A percentile compares a stretch with the other conserved stretches of the same genome.
phyloP scores from a whole-genome alignment of 106 monocot species.

The Allium sativum region DNA sequence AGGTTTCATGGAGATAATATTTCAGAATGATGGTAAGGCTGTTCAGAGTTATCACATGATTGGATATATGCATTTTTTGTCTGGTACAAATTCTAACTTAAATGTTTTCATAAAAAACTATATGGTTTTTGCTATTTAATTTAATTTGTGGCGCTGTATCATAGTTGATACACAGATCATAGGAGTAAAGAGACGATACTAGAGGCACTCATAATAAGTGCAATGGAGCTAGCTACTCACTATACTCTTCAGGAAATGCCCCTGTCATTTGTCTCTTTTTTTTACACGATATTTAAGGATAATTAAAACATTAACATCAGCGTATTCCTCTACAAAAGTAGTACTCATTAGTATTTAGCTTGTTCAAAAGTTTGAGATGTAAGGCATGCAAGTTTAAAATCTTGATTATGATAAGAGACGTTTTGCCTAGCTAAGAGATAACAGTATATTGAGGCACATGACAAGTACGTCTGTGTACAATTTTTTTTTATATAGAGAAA shows the following conservation, averaged over 20 bases:
- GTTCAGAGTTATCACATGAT: slow-evolving; percentile 71
- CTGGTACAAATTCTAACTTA: slow-evolving; percentile 30
- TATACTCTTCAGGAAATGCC: slow-evolving; percentile 39
- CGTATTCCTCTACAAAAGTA: no score
- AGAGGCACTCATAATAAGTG: slow-evolving; percentile 53
- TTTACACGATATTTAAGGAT: no score
- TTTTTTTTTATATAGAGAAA: no score
- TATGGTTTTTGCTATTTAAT: neutral
- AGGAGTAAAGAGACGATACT: slow-evolving; percentile 45
- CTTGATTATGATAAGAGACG: no score
- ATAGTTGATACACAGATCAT: slow-evolving; percentile 32
- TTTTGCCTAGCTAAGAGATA: no score
- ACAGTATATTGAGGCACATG: no score
- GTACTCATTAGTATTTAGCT: no score
- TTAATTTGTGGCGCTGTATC: neutral
- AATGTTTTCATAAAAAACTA: neutral
- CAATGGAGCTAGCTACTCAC: slow-evolving; percentile 49
- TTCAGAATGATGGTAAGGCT: slow-evolving; percentile 69
- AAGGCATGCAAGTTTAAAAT: no score
- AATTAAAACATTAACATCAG: no score
- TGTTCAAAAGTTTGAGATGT: no score
- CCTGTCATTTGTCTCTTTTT: no score
- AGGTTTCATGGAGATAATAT: slow-evolving; percentile 77
- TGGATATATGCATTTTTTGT: slow-evolving; percentile 82
- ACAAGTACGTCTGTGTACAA: no score